A percentile compares a stretch with the other conserved stretches of the same genome.
These are phyloP conservation scores for Ophiosphaerella herpotricha DNA, from an alignment of 2,329 filamentous ascomycete genomes.

Conservation along the genomic window DNA sequence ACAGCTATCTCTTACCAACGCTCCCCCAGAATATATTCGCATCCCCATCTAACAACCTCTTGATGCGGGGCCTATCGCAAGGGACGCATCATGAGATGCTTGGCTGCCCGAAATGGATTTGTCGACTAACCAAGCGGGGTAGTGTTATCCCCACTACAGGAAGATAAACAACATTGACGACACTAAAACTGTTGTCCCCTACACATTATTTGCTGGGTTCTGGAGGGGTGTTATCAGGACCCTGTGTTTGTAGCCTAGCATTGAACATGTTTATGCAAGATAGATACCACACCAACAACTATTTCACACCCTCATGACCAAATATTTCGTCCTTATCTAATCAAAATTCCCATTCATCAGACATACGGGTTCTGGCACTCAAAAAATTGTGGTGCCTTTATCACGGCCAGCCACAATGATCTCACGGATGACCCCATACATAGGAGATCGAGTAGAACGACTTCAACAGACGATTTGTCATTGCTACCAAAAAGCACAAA, in stretches of 20 bases:
- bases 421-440: constrained; percentile 6
- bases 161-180: constrained; percentile 19
- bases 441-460: constrained; percentile 5
- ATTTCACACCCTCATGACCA: not conserved
- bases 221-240: constrained; percentile 15
- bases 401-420: constrained; percentile 5
- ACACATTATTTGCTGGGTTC: constrained; percentile 11
- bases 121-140: constrained; percentile 26
- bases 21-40: too few relatives aligned
- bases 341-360: not conserved
- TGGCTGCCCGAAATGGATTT: constrained; percentile 11
- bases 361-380: not conserved
- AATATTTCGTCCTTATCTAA: too few relatives aligned
- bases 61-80: constrained; percentile 3
- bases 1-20: too few relatives aligned
- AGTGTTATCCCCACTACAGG: constrained; percentile 19
- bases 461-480: not conserved
- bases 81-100: constrained; percentile 1
- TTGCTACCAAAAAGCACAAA: constrained; percentile 14
- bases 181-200: constrained; percentile 14
- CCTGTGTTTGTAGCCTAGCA: not conserved
- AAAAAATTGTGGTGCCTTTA: not conserved
- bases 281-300: too few relatives aligned
- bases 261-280: not conserved
- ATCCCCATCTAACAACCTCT: too few relatives aligned